Conservation (phyloP, 345 rosid genomes). For the Populus davidiana region DNA sequence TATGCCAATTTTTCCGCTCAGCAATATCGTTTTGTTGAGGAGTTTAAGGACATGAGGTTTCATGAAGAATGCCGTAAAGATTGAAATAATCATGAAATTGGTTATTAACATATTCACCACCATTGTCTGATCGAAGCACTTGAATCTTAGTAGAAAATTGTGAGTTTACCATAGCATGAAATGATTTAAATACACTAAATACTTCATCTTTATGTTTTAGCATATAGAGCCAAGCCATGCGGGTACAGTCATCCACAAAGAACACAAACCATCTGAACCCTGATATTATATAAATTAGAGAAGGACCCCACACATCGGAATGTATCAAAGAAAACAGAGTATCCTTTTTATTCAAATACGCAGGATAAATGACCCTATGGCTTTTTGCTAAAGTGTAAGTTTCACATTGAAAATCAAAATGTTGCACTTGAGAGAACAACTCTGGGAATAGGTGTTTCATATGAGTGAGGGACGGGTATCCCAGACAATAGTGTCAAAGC, state of each 20-base stretch:
- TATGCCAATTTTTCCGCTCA: not conserved
- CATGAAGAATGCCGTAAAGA: not conserved
- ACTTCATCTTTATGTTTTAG: slow-evolving; percentile 8
- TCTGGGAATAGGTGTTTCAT: no score
- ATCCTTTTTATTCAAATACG: no score
- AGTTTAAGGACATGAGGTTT: not conserved
- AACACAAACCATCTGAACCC: no score
- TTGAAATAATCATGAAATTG: not conserved
- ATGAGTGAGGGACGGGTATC: no score
- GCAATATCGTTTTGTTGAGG: not conserved
- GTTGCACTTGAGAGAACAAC: no score
- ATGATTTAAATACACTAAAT: not conserved
- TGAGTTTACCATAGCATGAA: not conserved
- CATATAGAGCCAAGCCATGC: slow-evolving; percentile 6
- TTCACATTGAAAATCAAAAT: no score
- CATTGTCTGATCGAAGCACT: not conserved
- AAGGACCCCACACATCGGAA: no score
- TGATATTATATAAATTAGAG: no score
- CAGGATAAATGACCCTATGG: no score
- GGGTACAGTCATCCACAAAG: not conserved
- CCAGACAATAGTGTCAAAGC: no score
- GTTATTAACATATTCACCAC: not conserved
- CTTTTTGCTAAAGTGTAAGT: no score
- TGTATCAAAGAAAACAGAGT: no score
- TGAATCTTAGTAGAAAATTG: not conserved